Evolutionary conservation across 2,329 filamentous ascomycete species (phyloP).

Genomic region (Escovopsis sp.): DNA sequence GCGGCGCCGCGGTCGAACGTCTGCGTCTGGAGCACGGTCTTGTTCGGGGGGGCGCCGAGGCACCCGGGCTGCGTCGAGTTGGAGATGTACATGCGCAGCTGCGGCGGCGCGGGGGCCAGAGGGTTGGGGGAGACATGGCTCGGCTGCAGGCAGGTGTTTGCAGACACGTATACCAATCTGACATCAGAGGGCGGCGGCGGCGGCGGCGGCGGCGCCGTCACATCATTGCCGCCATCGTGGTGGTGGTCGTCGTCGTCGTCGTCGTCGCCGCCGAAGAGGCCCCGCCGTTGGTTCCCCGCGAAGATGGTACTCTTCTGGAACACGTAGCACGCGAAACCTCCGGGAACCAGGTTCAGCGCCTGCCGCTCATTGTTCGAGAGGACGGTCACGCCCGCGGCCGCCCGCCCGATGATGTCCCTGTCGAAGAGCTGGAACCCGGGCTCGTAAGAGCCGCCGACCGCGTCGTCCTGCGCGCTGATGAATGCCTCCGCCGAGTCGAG

Average conservation of each 20-base stretch:
- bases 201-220: constrained; percentile 5
- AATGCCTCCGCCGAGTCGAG: not conserved
- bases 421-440: constrained; percentile 48
- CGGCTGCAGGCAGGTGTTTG: constrained; percentile 77
- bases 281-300: constrained; percentile 3
- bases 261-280: constrained; percentile 7
- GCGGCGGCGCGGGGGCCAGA: constrained; percentile 36
- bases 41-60: constrained; percentile 10
- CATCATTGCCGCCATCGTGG: not conserved
- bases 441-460: constrained; percentile 29
- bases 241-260: constrained; percentile 2
- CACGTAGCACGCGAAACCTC: constrained; percentile 36
- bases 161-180: constrained; percentile 58
- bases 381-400: constrained; percentile 33
- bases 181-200: constrained; percentile 12
- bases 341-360: constrained; percentile 45
- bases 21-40: constrained; percentile 15
- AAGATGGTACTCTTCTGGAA: constrained; percentile 17
- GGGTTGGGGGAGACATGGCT: constrained; percentile 15
- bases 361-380: constrained; percentile 50
- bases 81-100: constrained; percentile 68
- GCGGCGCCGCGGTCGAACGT: constrained; percentile 56
- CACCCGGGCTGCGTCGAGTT: constrained; percentile 23
- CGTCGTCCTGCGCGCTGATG: not conserved
- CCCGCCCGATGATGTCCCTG: constrained; percentile 47